A percentile compares a stretch with the other conserved stretches of the same genome.
Conservation (phyloP, 2,329 filamentous ascomycete species). For the Didymella glomerata region DNA sequence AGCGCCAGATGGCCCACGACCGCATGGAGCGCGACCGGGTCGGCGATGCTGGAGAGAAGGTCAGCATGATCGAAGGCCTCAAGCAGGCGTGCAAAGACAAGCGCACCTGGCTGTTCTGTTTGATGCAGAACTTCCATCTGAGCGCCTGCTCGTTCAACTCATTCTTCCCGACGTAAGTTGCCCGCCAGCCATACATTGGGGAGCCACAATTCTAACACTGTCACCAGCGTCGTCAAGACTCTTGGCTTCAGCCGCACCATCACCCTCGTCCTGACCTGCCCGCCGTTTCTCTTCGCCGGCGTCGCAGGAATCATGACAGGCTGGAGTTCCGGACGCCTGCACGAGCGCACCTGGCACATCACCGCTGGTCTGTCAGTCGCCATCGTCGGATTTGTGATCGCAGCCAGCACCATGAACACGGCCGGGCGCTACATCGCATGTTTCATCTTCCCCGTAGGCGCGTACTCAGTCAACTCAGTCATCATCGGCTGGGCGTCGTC, state of each 20-base stretch:
- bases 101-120: slow-evolving; percentile 43
- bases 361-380: slow-evolving; percentile 54
- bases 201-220: background rate
- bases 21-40: slow-evolving; percentile 59
- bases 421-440: slow-evolving; percentile 41
- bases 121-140: slow-evolving; percentile 45
- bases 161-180: slow-evolving; percentile 44
- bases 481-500: slow-evolving; percentile 44
- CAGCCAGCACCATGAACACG: slow-evolving; percentile 39
- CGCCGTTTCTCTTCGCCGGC: slow-evolving; percentile 60
- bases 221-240: slow-evolving; percentile 45
- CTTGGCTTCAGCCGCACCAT: slow-evolving; percentile 49
- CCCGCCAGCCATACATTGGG: background rate
- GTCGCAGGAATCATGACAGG: slow-evolving; percentile 58
- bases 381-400: slow-evolving; percentile 54
- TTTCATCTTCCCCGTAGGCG: slow-evolving; percentile 44
- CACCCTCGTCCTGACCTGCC: slow-evolving; percentile 53
- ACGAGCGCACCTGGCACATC: slow-evolving; percentile 62
- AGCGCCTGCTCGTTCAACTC: slow-evolving; percentile 44
- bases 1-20: slow-evolving; percentile 53
- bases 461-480: slow-evolving; percentile 44
- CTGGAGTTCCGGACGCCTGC: slow-evolving; percentile 60
- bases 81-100: slow-evolving; percentile 41
- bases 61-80: slow-evolving; percentile 40
- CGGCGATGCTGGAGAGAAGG: slow-evolving; percentile 49